Conservation (phyloP, 192 early-diverging fungal genomes). For the Irineochytrium annulatum region DNA sequence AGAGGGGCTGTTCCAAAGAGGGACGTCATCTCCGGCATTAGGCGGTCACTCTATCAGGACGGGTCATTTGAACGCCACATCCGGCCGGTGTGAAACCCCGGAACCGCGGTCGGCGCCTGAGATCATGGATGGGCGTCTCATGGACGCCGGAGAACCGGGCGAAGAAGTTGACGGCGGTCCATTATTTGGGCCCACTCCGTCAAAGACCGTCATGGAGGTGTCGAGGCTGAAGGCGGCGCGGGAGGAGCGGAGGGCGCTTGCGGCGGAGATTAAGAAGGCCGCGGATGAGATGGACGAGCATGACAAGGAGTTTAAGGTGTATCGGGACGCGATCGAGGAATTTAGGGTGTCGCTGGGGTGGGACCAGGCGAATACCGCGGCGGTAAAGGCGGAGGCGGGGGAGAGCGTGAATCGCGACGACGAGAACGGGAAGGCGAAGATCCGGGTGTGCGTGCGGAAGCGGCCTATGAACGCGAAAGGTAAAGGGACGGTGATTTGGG, state of each 20-base stretch:
- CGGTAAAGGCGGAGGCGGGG: neutral
- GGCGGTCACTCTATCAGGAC: too few relatives aligned
- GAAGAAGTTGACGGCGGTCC: too few relatives aligned
- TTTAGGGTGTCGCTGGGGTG: constrained; percentile 1
- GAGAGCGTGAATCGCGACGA: constrained; percentile 1
- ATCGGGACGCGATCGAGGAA: constrained; percentile 15
- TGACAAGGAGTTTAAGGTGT: constrained; percentile 11
- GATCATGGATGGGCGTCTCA: too few relatives aligned
- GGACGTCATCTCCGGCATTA: too few relatives aligned
- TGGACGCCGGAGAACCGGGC: too few relatives aligned
- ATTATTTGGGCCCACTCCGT: too few relatives aligned
- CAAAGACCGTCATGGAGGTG: constrained; percentile 27
- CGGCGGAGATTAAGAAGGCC: neutral
- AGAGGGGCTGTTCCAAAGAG: too few relatives aligned
- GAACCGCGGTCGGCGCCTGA: too few relatives aligned
- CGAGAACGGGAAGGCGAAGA: constrained; percentile 55
- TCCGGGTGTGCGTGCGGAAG: constrained; percentile 88
- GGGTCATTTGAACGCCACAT: too few relatives aligned
- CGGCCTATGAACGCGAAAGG: constrained; percentile 75
- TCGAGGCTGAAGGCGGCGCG: constrained; percentile 16
- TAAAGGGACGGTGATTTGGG: neutral
- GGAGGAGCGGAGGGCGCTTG: constrained; percentile 17
- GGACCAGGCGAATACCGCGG: neutral
- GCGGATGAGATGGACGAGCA: constrained; percentile 1
- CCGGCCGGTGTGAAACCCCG: too few relatives aligned